These are phyloP conservation scores for Chlorella variabilis DNA, from an alignment of 163 green algal genomes.

Conservation along the genomic window DNA sequence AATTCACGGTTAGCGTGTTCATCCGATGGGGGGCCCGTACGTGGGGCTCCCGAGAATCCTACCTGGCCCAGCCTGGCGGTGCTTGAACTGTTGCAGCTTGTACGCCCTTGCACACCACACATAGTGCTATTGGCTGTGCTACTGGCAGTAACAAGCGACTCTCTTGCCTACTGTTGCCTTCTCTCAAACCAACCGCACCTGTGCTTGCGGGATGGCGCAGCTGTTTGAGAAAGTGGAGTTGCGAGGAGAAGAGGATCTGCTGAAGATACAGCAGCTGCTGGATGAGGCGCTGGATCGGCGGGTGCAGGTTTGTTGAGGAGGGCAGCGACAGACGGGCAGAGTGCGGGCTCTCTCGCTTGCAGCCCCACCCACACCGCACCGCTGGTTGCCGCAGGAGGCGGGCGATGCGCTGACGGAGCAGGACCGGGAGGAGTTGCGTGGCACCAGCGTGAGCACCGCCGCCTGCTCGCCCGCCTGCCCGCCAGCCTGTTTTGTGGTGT, in stretches of 20 bases:
- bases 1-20: too few species aligned
- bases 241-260: constrained; percentile 12
- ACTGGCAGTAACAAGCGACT: too few species aligned
- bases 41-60: too few species aligned
- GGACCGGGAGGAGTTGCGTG: background rate
- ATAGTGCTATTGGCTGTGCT: too few species aligned
- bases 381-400: background rate
- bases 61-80: too few species aligned
- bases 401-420: constrained; percentile 1
- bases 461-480: background rate
- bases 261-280: constrained; percentile 21
- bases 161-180: too few species aligned
- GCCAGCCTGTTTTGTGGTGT: background rate
- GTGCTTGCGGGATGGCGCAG: constrained; percentile 5
- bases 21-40: too few species aligned
- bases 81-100: too few species aligned
- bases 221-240: constrained; percentile 34
- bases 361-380: background rate
- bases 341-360: background rate
- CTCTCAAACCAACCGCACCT: too few species aligned
- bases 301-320: constrained; percentile 5
- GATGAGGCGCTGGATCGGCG: constrained; percentile 10
- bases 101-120: too few species aligned
- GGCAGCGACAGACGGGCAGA: constrained; percentile 3
- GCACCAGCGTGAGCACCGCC: constrained; percentile 11